Evolutionary conservation across 2,329 filamentous ascomycete genomes (phyloP), one percentile per base, ranked within the genome.

Genomic region (Apiospora kogelbergensis): DNA sequence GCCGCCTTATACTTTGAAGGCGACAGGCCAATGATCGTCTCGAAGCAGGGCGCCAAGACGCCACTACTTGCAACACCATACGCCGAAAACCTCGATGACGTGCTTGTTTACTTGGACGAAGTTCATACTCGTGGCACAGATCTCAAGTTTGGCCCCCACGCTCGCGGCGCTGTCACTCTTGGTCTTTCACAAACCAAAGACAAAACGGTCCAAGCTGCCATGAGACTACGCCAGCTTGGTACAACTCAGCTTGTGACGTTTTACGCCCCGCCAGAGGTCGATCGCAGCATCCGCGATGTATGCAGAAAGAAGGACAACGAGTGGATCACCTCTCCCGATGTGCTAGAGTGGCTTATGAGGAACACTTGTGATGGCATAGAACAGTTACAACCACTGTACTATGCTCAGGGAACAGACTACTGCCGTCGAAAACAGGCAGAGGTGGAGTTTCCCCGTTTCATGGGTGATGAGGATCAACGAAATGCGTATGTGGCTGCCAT

Each of bases 301-400:
- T 75, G 80, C 17, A 69, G 74, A 0, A 82, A 83, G 63, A 70
- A 60, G 0, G 26, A 66, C 0, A 37, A 45, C 0, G 74, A 78
- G 9, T 5, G 3, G 0, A 69, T 85, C 1, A 77, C 84, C 65
- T 89, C 87, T 0, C 73, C 75, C 5, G 83, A 89, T 69, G 85
- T 89, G 20, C 78, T 91, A 1, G 75, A 75, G 2, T 92, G 90
- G 90, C 81, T 92, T 0, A 80, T 92, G 0, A 82, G 89, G 48
- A 88, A 91, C 68, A 91, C 89, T 0, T 92, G 90, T 70, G 76
- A 80, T n/a, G 82, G 79, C 0, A 90, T 88, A 22, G 87, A 90
- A 70, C 84, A 89, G 37, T 75, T 91, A 0, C 85, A 88, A 65
- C 82, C 86, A 0, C 78, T 92, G 0, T 89, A 89, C 72, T 82